Base-by-base conservation (phyloP, 1,284 basidiomycete genomes). In the Cerrena zonata region DNA sequence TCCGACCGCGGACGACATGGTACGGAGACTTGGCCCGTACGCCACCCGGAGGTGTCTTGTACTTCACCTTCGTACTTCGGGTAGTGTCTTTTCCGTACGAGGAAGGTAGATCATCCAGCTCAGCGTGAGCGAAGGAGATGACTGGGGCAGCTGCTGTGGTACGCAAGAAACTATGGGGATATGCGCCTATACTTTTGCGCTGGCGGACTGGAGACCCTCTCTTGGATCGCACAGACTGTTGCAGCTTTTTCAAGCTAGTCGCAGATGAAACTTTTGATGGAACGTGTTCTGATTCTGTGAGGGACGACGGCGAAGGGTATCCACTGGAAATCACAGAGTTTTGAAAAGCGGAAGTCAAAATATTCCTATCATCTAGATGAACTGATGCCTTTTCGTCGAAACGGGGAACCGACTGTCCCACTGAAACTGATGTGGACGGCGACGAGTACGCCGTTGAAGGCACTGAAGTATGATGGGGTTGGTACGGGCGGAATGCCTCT, bases 61-160 rank as follows among this genome's bases (percentile, higher is more conserved):
- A 15, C 30, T 43, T 51, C 40, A 23, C 37, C 15, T 51, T 51
- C 21, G 41, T 23, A 19, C 19, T 13, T 13, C 11, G 51, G 48
- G 15, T 51, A 52, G 5, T 48, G 48, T 26, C 21, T 34, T 12
- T 45, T 40, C 48, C 22, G 44, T 49, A 23, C 26, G 48, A 27
- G 43, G 47, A 11, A n/a, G n/a, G n/a, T 52, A 51, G 24, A 44
- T 19, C 23, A 18, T 51, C 48, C 21, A 56, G 52, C 30, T 56
- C 57, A 7, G 50, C 57, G 30, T 56, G 57, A 5, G 57, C 57
- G 46, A 58, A 56, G 3, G 57, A 58, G 3, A 58, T 38, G 23
- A 58, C 53, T 15, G 57, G 57, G 26, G 53, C 55, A 5, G 57
- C 57, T 15, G 53, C 55, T 38, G 52, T 56, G 18, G 53, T 55